A percentile compares a stretch with the other conserved stretches of the same genome.
Evolutionary conservation across 1,139 yeast species (phyloP).

Genomic region (Pichiaceae sp.): DNA sequence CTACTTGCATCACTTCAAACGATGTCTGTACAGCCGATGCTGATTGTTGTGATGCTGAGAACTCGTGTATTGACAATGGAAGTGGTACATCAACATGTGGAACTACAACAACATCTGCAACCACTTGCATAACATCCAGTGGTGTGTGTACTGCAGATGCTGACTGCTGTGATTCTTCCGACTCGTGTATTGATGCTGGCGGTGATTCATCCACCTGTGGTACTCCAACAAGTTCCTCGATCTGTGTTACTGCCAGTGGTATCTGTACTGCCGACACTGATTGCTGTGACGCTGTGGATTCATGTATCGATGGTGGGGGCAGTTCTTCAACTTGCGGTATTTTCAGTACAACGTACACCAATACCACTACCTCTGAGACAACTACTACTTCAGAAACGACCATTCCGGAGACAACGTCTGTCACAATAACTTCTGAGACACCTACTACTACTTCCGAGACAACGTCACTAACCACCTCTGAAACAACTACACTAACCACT

Average conservation of each 20-base stretch:
- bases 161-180: neutral
- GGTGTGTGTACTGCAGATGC: neutral
- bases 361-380: neutral
- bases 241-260: constrained; percentile 2
- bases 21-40: constrained; percentile 1
- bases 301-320: neutral
- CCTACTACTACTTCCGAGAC: neutral
- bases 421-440: neutral
- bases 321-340: constrained; percentile 1
- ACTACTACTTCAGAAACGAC: neutral
- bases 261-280: too few species aligned
- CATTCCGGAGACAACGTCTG: neutral
- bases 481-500: neutral
- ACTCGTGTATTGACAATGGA: neutral
- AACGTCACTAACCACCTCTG: neutral
- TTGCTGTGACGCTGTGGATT: constrained; percentile 1
- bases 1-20: constrained; percentile 1
- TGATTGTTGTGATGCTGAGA: neutral
- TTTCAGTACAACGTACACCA: neutral
- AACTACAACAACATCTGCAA: constrained; percentile 1
- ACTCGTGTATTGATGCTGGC: constrained; percentile 1
- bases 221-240: constrained; percentile 1
- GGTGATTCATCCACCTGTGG: neutral
- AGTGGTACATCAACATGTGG: too few species aligned
- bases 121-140: neutral